Conservation (phyloP, 139 green algal species). For the Micractinium sp. region DNA sequence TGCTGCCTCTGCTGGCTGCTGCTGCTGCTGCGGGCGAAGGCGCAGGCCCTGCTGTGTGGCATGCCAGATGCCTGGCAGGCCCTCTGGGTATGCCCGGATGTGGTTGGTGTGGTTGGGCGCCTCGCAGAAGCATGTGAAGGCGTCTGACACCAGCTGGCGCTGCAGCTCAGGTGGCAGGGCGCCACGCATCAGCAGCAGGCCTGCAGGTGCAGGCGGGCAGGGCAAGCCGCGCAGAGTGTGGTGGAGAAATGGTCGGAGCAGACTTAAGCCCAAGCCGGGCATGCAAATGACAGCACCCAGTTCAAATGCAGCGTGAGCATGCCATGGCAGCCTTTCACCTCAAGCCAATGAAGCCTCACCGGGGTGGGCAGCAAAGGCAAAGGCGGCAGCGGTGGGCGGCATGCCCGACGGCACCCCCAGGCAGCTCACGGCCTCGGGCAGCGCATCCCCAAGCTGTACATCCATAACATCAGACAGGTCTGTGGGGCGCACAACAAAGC, state of each 20-base stretch:
- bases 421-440: neutral
- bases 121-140: conserved; percentile 51
- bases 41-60: conserved; percentile 55
- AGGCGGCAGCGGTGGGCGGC: conserved; percentile 21
- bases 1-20: neutral
- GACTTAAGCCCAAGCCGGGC: neutral
- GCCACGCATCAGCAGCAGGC: conserved; percentile 60
- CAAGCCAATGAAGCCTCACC: neutral
- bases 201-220: conserved; percentile 28
- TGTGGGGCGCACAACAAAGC: conserved; percentile 26
- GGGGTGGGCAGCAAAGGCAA: conserved; percentile 33
- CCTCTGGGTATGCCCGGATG: conserved; percentile 23
- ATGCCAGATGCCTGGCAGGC: conserved; percentile 53
- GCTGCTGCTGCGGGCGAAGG: conserved; percentile 20
- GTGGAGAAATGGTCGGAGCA: too few species aligned
- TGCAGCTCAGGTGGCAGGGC: conserved; percentile 45
- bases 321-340: neutral
- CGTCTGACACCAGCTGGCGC: conserved; percentile 47
- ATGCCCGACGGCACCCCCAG: neutral
- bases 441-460: neutral
- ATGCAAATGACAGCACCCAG: too few species aligned
- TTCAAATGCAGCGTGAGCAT: neutral
- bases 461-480: conserved; percentile 67
- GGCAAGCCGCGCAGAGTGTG: neutral
- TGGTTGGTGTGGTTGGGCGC: conserved; percentile 73